phyloP scores from a whole-genome alignment of 2,329 filamentous ascomycete genomes.

The Periconia sp. region DNA sequence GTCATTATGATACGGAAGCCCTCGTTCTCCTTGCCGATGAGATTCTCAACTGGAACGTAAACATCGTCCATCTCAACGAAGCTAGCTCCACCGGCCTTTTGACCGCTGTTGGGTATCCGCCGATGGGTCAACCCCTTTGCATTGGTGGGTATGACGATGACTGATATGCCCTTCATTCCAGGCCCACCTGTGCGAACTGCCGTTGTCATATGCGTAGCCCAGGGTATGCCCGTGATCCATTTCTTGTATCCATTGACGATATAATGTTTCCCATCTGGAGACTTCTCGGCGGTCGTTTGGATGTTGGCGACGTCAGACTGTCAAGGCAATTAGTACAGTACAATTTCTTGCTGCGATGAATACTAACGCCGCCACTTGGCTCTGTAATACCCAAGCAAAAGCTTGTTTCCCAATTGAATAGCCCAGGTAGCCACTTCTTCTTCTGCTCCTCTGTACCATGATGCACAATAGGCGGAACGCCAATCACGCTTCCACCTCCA shows the following conservation, averaged over 20 bases:
- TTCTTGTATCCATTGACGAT: constrained; percentile 72
- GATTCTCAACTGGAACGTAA: constrained; percentile 59
- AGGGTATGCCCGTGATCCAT: constrained; percentile 70
- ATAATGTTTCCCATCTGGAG: constrained; percentile 74
- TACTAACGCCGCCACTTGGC: constrained; percentile 56
- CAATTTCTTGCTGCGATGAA: background rate
- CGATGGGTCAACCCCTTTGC: constrained; percentile 58
- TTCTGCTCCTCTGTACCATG: constrained; percentile 68
- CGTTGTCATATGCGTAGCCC: constrained; percentile 67
- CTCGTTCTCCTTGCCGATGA: constrained; percentile 61
- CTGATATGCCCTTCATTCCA: constrained; percentile 61
- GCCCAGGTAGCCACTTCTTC: constrained; percentile 62
- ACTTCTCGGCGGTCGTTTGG: constrained; percentile 71
- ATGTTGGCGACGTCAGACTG: constrained; percentile 69
- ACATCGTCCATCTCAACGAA: constrained; percentile 65
- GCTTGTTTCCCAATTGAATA: constrained; percentile 64
- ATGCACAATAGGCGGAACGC: constrained; percentile 67
- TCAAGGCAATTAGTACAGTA: constrained; percentile 2
- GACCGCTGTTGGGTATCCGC: constrained; percentile 68
- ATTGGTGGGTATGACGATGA: constrained; percentile 63
- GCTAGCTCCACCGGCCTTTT: constrained; percentile 68
- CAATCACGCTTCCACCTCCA: constrained; percentile 66
- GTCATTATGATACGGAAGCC: constrained; percentile 66
- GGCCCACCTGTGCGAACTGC: constrained; percentile 65
- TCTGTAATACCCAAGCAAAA: constrained; percentile 72